phyloP scores from a whole-genome alignment of 768 basidiomycete species.

The Fibroporia radiculosa region DNA sequence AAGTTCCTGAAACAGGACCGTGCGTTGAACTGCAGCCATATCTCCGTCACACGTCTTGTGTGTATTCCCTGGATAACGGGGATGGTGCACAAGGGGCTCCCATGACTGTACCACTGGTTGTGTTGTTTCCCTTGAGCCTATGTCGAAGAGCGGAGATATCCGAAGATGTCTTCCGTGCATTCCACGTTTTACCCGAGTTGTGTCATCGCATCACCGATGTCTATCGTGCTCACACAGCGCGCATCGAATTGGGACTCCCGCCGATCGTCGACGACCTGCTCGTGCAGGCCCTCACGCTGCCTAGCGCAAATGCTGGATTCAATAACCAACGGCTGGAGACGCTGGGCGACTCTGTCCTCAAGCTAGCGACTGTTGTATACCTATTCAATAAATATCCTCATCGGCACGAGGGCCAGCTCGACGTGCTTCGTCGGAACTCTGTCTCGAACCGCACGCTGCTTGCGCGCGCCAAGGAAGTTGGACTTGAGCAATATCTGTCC shows the following conservation, averaged over 20 bases:
- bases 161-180: conserved; percentile 38
- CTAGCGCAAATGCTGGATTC: conserved; percentile 51
- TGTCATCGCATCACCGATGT: conserved; percentile 58
- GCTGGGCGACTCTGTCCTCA: conserved; percentile 77
- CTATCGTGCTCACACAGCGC: conserved; percentile 49
- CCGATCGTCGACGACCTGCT: conserved; percentile 48
- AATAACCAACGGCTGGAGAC: conserved; percentile 86
- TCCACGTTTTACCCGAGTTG: conserved; percentile 57
- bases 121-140: conserved; percentile 33
- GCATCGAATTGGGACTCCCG: conserved; percentile 52
- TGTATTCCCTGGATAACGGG: conserved; percentile 22
- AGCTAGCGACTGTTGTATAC: conserved; percentile 69
- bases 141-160: conserved; percentile 54
- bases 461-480: conserved; percentile 53
- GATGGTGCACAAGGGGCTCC: conserved; percentile 10
- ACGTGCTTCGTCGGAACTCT: conserved; percentile 50
- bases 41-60: conserved; percentile 25
- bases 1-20: conserved; percentile 48
- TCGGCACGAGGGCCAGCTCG: conserved; percentile 79
- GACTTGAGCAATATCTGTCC: conserved; percentile 56
- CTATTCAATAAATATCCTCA: conserved; percentile 69
- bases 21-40: conserved; percentile 49
- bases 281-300: conserved; percentile 71
- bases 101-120: conserved; percentile 16
- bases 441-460: conserved; percentile 71